Conservation (phyloP, 768 basidiomycete genomes). For the Rhodotorula sphaerocarpa region DNA sequence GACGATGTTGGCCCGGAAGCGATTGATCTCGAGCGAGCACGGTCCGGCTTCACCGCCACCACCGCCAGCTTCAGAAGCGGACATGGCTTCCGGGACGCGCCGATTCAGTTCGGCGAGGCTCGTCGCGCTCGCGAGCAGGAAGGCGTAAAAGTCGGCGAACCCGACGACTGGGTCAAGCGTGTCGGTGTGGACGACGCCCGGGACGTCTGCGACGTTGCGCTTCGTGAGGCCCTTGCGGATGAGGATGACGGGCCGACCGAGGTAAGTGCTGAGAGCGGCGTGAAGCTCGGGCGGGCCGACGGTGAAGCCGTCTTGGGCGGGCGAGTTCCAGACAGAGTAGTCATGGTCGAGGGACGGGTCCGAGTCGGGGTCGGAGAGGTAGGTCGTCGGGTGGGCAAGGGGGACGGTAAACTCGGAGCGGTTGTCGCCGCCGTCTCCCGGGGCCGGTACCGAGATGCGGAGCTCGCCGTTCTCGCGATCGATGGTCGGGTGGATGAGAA, state of each 20-base stretch:
- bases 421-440: background rate
- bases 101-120: conserved; percentile 16
- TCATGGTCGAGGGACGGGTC: conserved; percentile 27
- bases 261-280: conserved; percentile 18
- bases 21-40: conserved; percentile 14
- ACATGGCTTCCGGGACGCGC: conserved; percentile 11
- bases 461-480: conserved; percentile 8
- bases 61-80: background rate
- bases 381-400: conserved; percentile 19
- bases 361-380: conserved; percentile 4
- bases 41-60: background rate
- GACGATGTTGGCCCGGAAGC: conserved; percentile 32
- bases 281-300: conserved; percentile 13
- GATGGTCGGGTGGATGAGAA: conserved; percentile 27
- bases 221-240: conserved; percentile 23
- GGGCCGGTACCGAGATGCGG: conserved; percentile 19
- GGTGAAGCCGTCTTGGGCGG: conserved; percentile 21
- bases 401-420: conserved; percentile 8
- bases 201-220: conserved; percentile 12
- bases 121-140: conserved; percentile 12
- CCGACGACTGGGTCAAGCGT: conserved; percentile 5
- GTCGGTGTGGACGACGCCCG: conserved; percentile 12
- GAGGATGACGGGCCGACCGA: conserved; percentile 17
- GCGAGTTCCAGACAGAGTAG: conserved; percentile 16
- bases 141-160: conserved; percentile 21